Conservation (phyloP, 2,329 filamentous ascomycete species). For the Calycina herbarum region DNA sequence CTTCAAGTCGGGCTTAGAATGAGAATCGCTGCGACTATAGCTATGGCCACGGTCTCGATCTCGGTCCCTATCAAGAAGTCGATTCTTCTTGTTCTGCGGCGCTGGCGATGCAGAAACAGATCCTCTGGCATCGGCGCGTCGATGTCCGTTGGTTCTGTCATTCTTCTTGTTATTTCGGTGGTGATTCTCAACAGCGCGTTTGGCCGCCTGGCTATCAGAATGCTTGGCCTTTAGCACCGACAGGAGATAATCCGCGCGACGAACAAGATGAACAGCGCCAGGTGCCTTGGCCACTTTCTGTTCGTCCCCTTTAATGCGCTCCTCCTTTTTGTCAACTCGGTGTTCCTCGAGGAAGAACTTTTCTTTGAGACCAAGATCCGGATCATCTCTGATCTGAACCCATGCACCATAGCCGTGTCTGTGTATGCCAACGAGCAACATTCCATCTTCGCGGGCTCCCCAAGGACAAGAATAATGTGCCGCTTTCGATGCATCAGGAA, state of each 20-base stretch:
- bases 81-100: slow-evolving; percentile 51
- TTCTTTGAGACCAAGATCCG: slow-evolving; percentile 79
- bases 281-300: slow-evolving; percentile 76
- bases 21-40: slow-evolving; percentile 44
- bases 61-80: slow-evolving; percentile 45
- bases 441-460: slow-evolving; percentile 92
- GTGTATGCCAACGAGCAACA: slow-evolving; percentile 92
- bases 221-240: slow-evolving; percentile 91
- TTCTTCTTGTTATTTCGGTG: slow-evolving; percentile 91
- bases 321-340: slow-evolving; percentile 95
- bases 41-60: slow-evolving; percentile 50
- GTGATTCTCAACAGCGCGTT: slow-evolving; percentile 84
- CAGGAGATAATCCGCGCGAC: slow-evolving; percentile 89
- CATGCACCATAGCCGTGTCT: slow-evolving; percentile 95
- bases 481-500: slow-evolving; percentile 88
- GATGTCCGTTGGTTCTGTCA: slow-evolving; percentile 54
- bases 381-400: slow-evolving; percentile 89
- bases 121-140: slow-evolving; percentile 56
- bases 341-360: slow-evolving; percentile 98
- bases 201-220: slow-evolving; percentile 71
- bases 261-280: slow-evolving; percentile 94
- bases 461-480: slow-evolving; percentile 90
- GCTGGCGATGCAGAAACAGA: slow-evolving; percentile 72
- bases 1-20: slow-evolving; percentile 50
- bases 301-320: slow-evolving; percentile 73